A percentile compares a stretch with the other conserved stretches of the same genome.
phyloP scores from a whole-genome alignment of 2,329 filamentous ascomycete genomes.

The Calonectria naviculata region DNA sequence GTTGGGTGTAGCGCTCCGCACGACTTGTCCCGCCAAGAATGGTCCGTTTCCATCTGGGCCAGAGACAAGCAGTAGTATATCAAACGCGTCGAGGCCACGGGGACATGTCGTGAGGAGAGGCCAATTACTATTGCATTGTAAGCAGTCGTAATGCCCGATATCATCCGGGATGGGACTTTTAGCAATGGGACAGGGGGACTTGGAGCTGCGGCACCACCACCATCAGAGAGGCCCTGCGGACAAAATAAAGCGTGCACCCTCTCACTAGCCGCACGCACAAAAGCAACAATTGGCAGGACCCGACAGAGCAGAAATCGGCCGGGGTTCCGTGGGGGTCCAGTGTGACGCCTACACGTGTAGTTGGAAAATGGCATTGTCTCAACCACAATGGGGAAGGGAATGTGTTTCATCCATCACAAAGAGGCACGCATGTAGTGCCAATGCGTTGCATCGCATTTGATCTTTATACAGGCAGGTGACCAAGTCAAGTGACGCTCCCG shows the following conservation, averaged over 20 bases:
- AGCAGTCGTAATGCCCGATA: background rate
- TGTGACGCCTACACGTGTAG: conserved; percentile 16
- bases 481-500: conserved; percentile 10
- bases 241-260: conserved; percentile 18
- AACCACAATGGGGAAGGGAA: background rate
- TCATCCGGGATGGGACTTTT: background rate
- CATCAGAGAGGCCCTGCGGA: conserved; percentile 6
- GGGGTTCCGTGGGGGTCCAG: conserved; percentile 6
- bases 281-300: background rate
- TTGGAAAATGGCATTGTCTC: background rate
- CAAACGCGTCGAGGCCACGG: background rate
- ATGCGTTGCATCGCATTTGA: conserved; percentile 12
- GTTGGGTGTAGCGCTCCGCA: background rate
- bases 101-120: background rate
- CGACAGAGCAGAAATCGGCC: background rate
- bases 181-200: background rate
- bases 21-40: background rate
- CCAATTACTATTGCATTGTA: background rate
- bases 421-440: conserved; percentile 3
- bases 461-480: conserved; percentile 6
- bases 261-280: background rate
- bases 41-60: background rate
- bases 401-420: conserved; percentile 3
- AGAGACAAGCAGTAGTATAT: background rate
- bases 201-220: conserved; percentile 3